A percentile compares a stretch with the other conserved stretches of the same genome.
phyloP scores from a whole-genome alignment of 1,139 yeast species.

The Candida neerlandica region DNA sequence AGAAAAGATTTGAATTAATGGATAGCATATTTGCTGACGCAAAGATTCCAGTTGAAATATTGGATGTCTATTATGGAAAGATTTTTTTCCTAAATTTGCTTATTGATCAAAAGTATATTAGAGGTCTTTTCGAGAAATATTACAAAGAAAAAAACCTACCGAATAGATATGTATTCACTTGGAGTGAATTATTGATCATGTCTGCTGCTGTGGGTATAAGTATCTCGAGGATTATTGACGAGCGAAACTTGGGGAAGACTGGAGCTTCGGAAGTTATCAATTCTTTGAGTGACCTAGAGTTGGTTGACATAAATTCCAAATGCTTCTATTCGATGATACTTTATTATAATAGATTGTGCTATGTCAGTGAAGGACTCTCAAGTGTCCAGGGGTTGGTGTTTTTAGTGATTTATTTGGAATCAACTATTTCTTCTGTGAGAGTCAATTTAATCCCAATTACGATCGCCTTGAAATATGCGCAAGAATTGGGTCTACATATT shows the following conservation, averaged over 20 bases:
- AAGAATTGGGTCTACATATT: constrained; percentile 66
- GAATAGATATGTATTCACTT: constrained; percentile 2
- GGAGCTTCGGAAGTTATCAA: constrained; percentile 11
- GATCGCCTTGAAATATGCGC: constrained; percentile 59
- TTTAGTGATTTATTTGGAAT: constrained; percentile 47
- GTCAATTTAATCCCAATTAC: constrained; percentile 48
- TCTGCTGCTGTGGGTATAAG: constrained; percentile 9
- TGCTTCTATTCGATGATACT: constrained; percentile 39
- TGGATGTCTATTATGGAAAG: constrained; percentile 8
- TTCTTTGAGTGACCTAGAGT: constrained; percentile 16
- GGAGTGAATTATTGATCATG: constrained; percentile 14
- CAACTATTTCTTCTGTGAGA: constrained; percentile 42
- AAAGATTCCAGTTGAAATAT: constrained; percentile 10
- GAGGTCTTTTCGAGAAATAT: constrained; percentile 9
- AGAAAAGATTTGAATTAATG: constrained; percentile 12
- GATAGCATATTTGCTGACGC: constrained; percentile 9
- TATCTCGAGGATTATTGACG: constrained; percentile 11
- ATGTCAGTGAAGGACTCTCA: constrained; percentile 51
- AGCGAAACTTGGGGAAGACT: constrained; percentile 8
- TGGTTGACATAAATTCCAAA: constrained; percentile 26
- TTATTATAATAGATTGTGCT: constrained; percentile 49
- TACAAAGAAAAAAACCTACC: constrained; percentile 2
- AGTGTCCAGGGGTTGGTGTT: constrained; percentile 52
- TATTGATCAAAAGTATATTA: constrained; percentile 10
- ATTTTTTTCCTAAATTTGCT: constrained; percentile 10